A percentile compares a stretch with the other conserved stretches of the same genome.
These are phyloP conservation scores for Flammula alnicola DNA, from an alignment of 1,284 basidiomycete species.

Conservation along the genomic window DNA sequence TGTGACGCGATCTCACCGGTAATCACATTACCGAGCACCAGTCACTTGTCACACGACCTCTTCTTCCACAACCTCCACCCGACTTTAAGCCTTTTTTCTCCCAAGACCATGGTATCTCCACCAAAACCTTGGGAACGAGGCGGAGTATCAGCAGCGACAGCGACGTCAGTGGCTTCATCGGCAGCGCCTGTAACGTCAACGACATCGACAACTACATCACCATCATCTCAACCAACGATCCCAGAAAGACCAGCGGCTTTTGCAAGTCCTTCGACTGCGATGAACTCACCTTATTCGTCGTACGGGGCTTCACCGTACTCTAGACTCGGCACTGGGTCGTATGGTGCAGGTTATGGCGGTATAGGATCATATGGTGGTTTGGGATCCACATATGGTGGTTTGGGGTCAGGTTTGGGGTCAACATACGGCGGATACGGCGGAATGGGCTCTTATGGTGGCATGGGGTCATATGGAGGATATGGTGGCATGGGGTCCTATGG, in stretches of 20 bases:
- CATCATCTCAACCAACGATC: conserved; percentile 41
- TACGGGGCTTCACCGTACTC: conserved; percentile 44
- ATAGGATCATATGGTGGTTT: too few relatives aligned
- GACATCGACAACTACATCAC: conserved; percentile 24
- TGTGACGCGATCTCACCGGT: too few relatives aligned
- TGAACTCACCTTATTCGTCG: conserved; percentile 35
- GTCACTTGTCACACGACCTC: too few relatives aligned
- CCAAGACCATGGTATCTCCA: conserved; percentile 84
- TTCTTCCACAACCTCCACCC: too few relatives aligned
- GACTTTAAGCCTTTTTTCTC: too few relatives aligned
- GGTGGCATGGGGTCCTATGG: conserved; percentile 36
- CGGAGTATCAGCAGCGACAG: conserved; percentile 37
- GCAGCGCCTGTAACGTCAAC: too few relatives aligned
- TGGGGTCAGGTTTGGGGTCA: conserved; percentile 18
- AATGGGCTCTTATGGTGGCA: conserved; percentile 32
- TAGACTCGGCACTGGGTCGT: conserved; percentile 35
- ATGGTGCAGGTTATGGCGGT: conserved; percentile 35
- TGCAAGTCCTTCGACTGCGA: conserved; percentile 33
- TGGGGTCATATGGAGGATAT: conserved; percentile 32
- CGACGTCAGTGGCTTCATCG: conserved; percentile 16
- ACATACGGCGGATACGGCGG: conserved; percentile 27
- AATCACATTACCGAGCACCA: too few relatives aligned
- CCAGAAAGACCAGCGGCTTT: conserved; percentile 53
- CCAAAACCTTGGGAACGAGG: conserved; percentile 86
- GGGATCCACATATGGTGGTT: conserved; percentile 23